Base-by-base conservation (phyloP, 177 flowering plant genomes). In the Vitis hybrid region DNA sequence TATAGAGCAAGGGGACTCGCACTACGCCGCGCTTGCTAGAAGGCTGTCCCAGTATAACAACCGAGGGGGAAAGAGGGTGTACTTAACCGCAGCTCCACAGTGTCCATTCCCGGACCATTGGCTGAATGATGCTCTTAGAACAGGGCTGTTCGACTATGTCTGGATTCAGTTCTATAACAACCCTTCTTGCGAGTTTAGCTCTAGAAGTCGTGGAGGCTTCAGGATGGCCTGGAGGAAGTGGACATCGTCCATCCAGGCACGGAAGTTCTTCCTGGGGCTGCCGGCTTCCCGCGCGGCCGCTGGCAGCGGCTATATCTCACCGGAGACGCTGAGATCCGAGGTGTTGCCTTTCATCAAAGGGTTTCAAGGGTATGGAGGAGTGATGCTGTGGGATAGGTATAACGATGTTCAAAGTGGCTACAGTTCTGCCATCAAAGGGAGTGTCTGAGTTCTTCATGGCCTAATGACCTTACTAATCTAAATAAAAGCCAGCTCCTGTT, bases 141-240 rank as follows among this genome's bases (percentile, higher is more conserved):
- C 64, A 1, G 64, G 71, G 0, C 71, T 69, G 2, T 69, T 60
- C 14, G 71, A 60, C 22, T 22, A 26, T 50, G 56, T 69, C 1
- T 69, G 57, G 71, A 49, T 60, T 3, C 53, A 68, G 13, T 68
- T 58, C 33, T 68, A 45, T 22, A 58, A 59, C 56, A 58, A 68
- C 15, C 62, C 62, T 5, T 29, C 14, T 9, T 67, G 70, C 13
- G 31, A 67, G 5, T 57, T 33, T n/a, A 48, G 18, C 45, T 39
- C 6, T 2, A 19, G 49, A 2, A 21, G 16, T 21, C 1, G 10
- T 14, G 14, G 5, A 2, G 31, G 18, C 9, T 1, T 67, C 19
- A 39, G 3, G 52, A 10, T 0, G 15, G 21, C 70, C 2, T 56
- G 62, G 62, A 57, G 31, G 12, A 6, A 39, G 16, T 67, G 70